phyloP scores from a whole-genome alignment of 1,284 basidiomycete species.

The Leccinum cinnamomeum region DNA sequence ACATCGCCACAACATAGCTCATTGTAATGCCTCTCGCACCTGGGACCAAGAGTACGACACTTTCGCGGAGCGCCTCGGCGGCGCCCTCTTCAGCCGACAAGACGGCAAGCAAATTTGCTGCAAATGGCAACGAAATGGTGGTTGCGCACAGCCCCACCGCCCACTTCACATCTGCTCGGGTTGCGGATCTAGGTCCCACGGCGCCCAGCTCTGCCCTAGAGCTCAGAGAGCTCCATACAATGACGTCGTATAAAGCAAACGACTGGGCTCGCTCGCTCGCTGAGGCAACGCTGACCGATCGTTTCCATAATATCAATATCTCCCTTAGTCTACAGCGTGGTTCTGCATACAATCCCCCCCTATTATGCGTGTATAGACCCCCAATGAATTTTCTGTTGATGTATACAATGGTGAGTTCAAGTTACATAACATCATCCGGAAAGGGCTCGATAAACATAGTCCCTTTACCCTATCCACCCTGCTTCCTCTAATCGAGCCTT shows the following conservation, averaged over 20 bases:
- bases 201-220: conserved; percentile 29
- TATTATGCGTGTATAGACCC: no score
- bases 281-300: no score
- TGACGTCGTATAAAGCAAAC: conserved; percentile 28
- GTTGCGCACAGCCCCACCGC: conserved; percentile 1
- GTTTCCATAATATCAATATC: no score
- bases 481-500: no score
- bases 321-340: no score
- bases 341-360: no score
- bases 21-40: neutral
- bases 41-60: conserved; percentile 2
- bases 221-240: conserved; percentile 20
- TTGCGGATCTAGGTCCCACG: conserved; percentile 23
- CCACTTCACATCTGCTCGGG: conserved; percentile 28
- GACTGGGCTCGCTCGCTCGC: conserved; percentile 18
- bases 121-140: conserved; percentile 1
- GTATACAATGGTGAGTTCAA: no score
- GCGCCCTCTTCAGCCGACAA: neutral
- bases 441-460: no score
- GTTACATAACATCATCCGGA: no score
- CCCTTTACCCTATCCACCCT: no score
- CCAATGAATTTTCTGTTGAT: no score
- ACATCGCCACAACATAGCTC: no score
- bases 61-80: neutral
- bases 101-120: neutral